Conservation (phyloP, 352 stramenopile species). For the Globisporangium paddicum region DNA sequence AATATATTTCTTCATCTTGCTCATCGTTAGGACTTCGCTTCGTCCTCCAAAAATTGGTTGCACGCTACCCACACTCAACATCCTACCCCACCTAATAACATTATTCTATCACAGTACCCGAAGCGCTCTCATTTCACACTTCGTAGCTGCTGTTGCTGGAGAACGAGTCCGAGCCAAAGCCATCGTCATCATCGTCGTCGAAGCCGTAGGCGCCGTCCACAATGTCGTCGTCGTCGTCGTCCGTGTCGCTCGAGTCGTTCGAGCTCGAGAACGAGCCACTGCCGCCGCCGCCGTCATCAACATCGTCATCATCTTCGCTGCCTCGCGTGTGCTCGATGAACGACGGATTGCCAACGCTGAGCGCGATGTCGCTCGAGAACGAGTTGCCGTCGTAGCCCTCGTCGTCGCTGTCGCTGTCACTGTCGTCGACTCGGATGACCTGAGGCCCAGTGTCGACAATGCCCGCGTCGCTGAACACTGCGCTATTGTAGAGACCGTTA, state of each 20-base stretch:
- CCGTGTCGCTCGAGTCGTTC: neutral
- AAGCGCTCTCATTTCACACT: constrained; percentile 1
- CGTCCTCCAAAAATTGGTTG: neutral
- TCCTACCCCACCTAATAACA: neutral
- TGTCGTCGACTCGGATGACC: neutral
- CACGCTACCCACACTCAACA: neutral
- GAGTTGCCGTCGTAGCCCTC: neutral
- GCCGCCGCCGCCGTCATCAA: neutral
- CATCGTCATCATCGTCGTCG: constrained; percentile 2
- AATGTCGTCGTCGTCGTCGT: constrained; percentile 1
- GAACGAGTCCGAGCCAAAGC: constrained; percentile 2
- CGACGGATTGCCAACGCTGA: neutral
- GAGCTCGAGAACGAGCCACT: constrained; percentile 3
- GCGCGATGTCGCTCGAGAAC: constrained; percentile 3
- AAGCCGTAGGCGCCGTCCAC: constrained; percentile 1
- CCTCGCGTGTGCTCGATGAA: neutral
- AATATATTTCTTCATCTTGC: neutral
- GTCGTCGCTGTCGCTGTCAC: constrained; percentile 4
- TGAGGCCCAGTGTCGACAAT: neutral
- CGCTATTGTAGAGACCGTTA: constrained; percentile 25
- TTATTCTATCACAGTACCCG: neutral
- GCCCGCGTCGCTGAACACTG: constrained; percentile 29
- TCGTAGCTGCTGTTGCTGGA: constrained; percentile 7
- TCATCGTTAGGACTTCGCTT: neutral
- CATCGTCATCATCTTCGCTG: neutral